Base-by-base conservation (phyloP, 495 filamentous ascomycete genomes). In the Pyronema domesticum region DNA sequence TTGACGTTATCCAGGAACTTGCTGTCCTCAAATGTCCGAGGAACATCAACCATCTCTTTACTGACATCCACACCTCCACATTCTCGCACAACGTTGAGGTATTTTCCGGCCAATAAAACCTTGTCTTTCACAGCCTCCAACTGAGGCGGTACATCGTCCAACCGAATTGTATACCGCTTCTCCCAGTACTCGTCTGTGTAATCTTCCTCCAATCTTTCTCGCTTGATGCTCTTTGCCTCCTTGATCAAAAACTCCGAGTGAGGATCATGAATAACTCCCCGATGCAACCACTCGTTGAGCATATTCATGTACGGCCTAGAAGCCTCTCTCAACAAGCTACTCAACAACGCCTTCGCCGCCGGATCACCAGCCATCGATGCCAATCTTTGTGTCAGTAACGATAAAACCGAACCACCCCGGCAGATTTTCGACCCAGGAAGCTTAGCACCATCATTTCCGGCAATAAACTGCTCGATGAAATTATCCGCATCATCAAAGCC, bases 181-280 rank as follows among this genome's bases (percentile, higher is more conserved):
- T 96, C 91, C 91, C 91, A 98, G 67, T 98, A 98, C 60, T 96
- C 91, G 63, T 98, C 91, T 0, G 89, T 96, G 60, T 95, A 98
- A 68, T 98, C 91, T 62, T 94, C 80, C 64, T 95, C 87, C 9
- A 98, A 70, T 60, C 83, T 77, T 61, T 95, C 93, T 15, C 91
- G 77, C 52, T 81, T 81, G 60, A 98, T 96, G 62, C 86, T 91
- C 68, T 89, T 89, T 65, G 94, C 88, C 67, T 98, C 91, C 58
- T 87, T 93, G 57, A 98, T 80, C 37, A 98, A 70, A 63, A 98
- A 98, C 65, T 98, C 91, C 10, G 77, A 79, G 66, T 95, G 93
- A 1, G 89, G 87, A 67, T 98, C 91, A 65, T 81, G 84, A 65
- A 98, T 96, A 39, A 82, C 86, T 14, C 91, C 91, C 63, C 94